These are phyloP conservation scores for Juglanconis sp. DNA, from an alignment of 2,329 filamentous ascomycete species.

Conservation along the genomic window DNA sequence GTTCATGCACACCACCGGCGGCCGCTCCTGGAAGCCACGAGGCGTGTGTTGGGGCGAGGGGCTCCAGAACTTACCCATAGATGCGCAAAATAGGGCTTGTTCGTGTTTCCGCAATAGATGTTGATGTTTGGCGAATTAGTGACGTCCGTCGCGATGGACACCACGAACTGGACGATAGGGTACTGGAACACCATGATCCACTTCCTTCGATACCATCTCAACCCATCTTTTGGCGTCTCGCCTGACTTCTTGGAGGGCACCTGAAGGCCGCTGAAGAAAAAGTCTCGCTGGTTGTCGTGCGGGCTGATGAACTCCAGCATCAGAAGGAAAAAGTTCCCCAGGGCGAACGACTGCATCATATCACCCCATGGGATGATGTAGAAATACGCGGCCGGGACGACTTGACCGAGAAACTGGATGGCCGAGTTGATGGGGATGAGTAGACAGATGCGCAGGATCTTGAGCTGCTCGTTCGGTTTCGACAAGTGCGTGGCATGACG, in stretches of 20 bases:
- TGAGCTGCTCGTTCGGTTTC: slow-evolving; percentile 38
- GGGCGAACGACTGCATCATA: slow-evolving; percentile 35
- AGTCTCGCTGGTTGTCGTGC: slow-evolving; percentile 28
- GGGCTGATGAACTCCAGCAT: slow-evolving; percentile 39
- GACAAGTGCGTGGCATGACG: slow-evolving; percentile 29
- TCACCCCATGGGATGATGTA: slow-evolving; percentile 38
- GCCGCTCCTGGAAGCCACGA: no score
- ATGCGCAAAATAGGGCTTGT: slow-evolving; percentile 27
- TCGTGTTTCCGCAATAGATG: slow-evolving; percentile 29
- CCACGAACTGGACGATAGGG: slow-evolving; percentile 32
- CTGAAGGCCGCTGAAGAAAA: slow-evolving; percentile 34
- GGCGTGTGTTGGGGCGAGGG: no score
- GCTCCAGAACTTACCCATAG: slow-evolving; percentile 23
- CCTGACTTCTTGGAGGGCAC: slow-evolving; percentile 25
- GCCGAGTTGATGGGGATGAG: slow-evolving; percentile 39
- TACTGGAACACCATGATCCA: slow-evolving; percentile 40
- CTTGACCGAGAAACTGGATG: slow-evolving; percentile 35
- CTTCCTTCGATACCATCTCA: slow-evolving; percentile 31
- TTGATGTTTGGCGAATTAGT: slow-evolving; percentile 24
- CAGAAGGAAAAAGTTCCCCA: slow-evolving; percentile 41
- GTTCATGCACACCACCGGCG: no score
- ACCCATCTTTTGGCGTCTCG: slow-evolving; percentile 23
- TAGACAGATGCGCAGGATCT: slow-evolving; percentile 39
- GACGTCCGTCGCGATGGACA: slow-evolving; percentile 38
- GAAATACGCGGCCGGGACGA: slow-evolving; percentile 33